A percentile compares a stretch with the other conserved stretches of the same genome.
These are phyloP conservation scores for Iris pallida DNA, from an alignment of 116 monocot species.

Conservation along the genomic window DNA sequence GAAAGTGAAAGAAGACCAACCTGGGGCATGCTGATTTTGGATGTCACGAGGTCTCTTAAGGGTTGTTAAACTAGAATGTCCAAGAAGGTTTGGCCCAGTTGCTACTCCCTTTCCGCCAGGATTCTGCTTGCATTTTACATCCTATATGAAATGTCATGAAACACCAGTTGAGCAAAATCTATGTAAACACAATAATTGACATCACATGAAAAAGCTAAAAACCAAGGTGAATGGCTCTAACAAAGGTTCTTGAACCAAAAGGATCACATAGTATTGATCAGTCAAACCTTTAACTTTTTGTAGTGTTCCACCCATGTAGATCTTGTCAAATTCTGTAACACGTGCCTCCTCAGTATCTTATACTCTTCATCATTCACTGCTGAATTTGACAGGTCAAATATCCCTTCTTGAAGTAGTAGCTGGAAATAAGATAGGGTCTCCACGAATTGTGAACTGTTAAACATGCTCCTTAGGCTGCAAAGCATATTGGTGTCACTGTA, in stretches of 20 bases:
- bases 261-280: not conserved
- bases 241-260: not conserved
- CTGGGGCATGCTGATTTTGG: conserved; percentile 27
- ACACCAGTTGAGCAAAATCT: not conserved
- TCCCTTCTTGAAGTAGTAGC: conserved; percentile 53
- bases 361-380: conserved; percentile 37
- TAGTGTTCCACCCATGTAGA: conserved; percentile 59
- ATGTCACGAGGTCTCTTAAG: conserved; percentile 50
- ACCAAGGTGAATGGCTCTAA: not conserved
- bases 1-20: conserved; percentile 18
- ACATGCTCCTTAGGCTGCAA: conserved; percentile 70
- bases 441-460: conserved; percentile 45
- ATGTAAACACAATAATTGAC: not conserved
- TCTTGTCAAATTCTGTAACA: conserved; percentile 40
- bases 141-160: conserved; percentile 19
- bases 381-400: conserved; percentile 50
- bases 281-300: conserved; percentile 49
- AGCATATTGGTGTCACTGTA: not conserved
- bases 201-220: not conserved
- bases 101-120: conserved; percentile 23
- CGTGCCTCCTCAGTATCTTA: conserved; percentile 41
- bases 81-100: conserved; percentile 11
- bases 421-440: conserved; percentile 57
- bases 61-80: conserved; percentile 18
- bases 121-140: conserved; percentile 17